Evolutionary conservation across 768 basidiomycete species (phyloP).

Genomic region (Mycena leptocephala): DNA sequence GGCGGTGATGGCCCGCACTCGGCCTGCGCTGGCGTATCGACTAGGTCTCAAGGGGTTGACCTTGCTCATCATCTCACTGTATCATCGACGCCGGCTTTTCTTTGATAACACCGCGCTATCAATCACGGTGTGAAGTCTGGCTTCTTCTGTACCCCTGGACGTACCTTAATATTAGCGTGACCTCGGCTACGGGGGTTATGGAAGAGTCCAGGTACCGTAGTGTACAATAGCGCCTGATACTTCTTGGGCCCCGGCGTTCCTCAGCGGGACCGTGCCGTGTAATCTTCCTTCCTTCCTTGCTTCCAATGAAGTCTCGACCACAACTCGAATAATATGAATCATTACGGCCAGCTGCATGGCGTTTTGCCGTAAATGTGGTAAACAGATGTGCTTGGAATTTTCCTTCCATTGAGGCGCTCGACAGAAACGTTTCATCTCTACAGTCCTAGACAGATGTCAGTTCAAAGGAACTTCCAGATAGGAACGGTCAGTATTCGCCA

Average conservation of each 20-base stretch:
- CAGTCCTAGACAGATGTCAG: conserved; percentile 21
- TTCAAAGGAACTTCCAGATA: not conserved
- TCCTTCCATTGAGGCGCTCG: not conserved
- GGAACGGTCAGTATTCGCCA: not conserved
- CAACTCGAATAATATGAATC: not conserved
- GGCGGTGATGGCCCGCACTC: not conserved
- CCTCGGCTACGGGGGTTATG: too few relatives aligned
- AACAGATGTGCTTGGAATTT: not conserved
- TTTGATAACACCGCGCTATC: conserved; percentile 21
- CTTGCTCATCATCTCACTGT: not conserved
- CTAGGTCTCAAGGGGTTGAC: too few relatives aligned
- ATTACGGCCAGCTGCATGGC: not conserved
- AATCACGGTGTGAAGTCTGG: conserved; percentile 18
- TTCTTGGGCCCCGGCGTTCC: too few relatives aligned
- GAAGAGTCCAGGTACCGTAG: too few relatives aligned
- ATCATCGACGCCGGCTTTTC: too few relatives aligned
- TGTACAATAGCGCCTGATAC: too few relatives aligned
- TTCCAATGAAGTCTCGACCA: conserved; percentile 10
- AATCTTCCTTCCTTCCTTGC: too few relatives aligned
- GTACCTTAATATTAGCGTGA: conserved; percentile 32
- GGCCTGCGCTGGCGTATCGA: too few relatives aligned
- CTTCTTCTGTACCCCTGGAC: conserved; percentile 23
- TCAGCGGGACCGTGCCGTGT: too few relatives aligned
- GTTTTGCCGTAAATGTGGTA: not conserved
- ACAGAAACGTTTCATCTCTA: conserved; percentile 1